These are phyloP conservation scores for Ramularia collo-cygni DNA, from an alignment of 2,329 filamentous ascomycete genomes.

Conservation along the genomic window DNA sequence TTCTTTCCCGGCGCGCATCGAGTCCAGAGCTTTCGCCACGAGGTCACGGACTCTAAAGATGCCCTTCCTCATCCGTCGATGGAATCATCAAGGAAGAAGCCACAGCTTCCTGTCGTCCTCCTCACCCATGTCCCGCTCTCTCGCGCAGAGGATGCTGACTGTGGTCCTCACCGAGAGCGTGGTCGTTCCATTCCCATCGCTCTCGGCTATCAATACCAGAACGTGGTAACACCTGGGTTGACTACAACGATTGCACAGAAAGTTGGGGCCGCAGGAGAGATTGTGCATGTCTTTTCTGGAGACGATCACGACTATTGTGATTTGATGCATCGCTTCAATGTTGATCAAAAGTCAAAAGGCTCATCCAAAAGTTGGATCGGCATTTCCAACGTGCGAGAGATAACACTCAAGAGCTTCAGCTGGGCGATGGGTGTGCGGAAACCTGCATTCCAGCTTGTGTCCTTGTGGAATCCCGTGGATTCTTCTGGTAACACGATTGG, in stretches of 20 bases:
- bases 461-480: conserved; percentile 86
- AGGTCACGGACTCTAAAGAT: conserved; percentile 27
- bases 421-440: conserved; percentile 93
- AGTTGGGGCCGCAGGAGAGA: conserved; percentile 56
- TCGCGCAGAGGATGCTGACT: conserved; percentile 73
- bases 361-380: conserved; percentile 46
- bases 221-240: conserved; percentile 72
- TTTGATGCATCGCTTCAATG: conserved; percentile 58
- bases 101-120: conserved; percentile 76
- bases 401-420: conserved; percentile 90
- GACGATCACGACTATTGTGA: conserved; percentile 99
- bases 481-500: conserved; percentile 29
- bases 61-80: conserved; percentile 20
- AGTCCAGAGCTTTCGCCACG: conserved; percentile 24
- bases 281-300: conserved; percentile 83
- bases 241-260: conserved; percentile 69
- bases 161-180: conserved; percentile 77
- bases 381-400: conserved; percentile 53
- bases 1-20: conserved; percentile 33
- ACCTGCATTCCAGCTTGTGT: conserved; percentile 81
- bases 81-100: conserved; percentile 7
- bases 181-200: conserved; percentile 76
- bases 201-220: conserved; percentile 91
- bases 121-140: conserved; percentile 89
- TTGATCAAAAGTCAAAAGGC: conserved; percentile 15